phyloP scores from a whole-genome alignment of 768 basidiomycete genomes.

The Epithele typhae region DNA sequence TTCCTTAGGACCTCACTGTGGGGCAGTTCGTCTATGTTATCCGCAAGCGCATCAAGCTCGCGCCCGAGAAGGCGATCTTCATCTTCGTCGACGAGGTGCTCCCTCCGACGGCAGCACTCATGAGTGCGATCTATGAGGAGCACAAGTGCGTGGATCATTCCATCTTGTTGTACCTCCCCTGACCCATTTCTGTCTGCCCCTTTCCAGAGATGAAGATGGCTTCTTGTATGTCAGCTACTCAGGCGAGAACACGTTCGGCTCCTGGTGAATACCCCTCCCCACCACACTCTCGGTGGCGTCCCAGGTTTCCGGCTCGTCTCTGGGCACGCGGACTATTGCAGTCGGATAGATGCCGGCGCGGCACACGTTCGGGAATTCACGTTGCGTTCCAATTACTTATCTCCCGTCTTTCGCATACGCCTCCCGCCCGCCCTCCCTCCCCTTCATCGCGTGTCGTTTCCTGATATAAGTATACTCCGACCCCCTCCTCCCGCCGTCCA shows the following conservation, averaged over 20 bases:
- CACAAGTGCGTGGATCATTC: slow-evolving; percentile 71
- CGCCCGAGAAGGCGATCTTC: slow-evolving; percentile 99
- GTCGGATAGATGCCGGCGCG: slow-evolving; percentile 15
- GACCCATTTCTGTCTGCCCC: neutral
- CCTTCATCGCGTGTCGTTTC: neutral
- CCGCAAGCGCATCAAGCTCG: slow-evolving; percentile 99
- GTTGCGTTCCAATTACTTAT: neutral
- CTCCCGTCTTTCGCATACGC: slow-evolving; percentile 1
- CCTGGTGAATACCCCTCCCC: slow-evolving; percentile 14
- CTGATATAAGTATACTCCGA: slow-evolving; percentile 9
- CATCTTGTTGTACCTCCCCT: neutral
- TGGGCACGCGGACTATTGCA: slow-evolving; percentile 11
- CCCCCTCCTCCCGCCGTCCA: slow-evolving; percentile 9
- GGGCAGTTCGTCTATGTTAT: slow-evolving; percentile 99
- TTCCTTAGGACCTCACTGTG: slow-evolving; percentile 81
- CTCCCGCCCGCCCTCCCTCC: slow-evolving; percentile 5
- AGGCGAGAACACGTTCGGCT: slow-evolving; percentile 94
- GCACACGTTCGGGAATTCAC: slow-evolving; percentile 5
- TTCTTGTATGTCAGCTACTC: slow-evolving; percentile 99
- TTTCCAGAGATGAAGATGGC: slow-evolving; percentile 92
- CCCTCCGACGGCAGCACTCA: slow-evolving; percentile 95
- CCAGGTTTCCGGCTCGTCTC: neutral
- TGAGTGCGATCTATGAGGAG: slow-evolving; percentile 99
- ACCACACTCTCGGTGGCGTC: neutral
- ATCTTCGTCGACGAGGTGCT: slow-evolving; percentile 99